These are phyloP conservation scores for Tuber borchii DNA, from an alignment of 495 filamentous ascomycete species.

Conservation along the genomic window DNA sequence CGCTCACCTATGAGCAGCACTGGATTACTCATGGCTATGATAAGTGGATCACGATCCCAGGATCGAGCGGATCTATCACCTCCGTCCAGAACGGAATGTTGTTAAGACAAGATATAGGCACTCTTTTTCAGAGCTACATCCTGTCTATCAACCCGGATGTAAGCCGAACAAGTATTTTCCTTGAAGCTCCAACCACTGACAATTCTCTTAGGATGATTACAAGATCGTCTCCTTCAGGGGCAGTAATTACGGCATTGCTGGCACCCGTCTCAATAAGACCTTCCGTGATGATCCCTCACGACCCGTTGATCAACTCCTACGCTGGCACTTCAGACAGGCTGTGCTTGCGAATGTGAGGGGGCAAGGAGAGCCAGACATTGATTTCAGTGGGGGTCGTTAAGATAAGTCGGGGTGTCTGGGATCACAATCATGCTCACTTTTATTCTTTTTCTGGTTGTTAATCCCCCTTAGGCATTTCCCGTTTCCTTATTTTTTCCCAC, in stretches of 20 bases:
- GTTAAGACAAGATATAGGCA: conserved; percentile 36
- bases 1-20: conserved; percentile 16
- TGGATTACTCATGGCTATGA: conserved; percentile 39
- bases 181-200: conserved; percentile 4
- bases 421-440: conserved; percentile 33
- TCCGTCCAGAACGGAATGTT: conserved; percentile 45
- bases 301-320: conserved; percentile 35
- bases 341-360: conserved; percentile 38
- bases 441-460: too few relatives aligned
- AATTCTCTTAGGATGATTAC: conserved; percentile 26
- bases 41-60: conserved; percentile 42
- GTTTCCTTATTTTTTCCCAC: too few relatives aligned
- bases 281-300: conserved; percentile 43
- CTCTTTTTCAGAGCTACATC: conserved; percentile 38
- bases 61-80: conserved; percentile 34
- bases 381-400: conserved; percentile 29
- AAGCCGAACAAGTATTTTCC: conserved; percentile 22
- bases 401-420: too few relatives aligned
- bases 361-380: conserved; percentile 40
- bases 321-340: conserved; percentile 38
- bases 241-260: conserved; percentile 38
- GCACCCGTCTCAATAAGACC: conserved; percentile 41
- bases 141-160: conserved; percentile 39
- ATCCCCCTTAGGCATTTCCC: too few relatives aligned
- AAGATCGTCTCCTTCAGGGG: conserved; percentile 42